Evolutionary conservation across 257 asterid genomes (phyloP).

Genomic region (Ocimum tenuiflorum): DNA sequence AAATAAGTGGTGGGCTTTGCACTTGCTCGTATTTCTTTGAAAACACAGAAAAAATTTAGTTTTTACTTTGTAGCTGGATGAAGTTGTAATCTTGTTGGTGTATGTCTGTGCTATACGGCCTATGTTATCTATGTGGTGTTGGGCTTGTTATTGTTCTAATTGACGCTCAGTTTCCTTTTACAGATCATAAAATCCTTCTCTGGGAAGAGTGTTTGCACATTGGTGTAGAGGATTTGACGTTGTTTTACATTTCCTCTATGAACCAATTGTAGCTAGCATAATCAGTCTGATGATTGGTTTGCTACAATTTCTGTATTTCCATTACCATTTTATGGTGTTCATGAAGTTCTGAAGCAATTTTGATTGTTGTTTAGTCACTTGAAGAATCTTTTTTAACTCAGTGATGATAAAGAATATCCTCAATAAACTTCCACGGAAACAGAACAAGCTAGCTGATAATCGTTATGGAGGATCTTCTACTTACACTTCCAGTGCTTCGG

Average conservation of each 20-base stretch:
- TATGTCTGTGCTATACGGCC: not conserved
- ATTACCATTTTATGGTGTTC: slow-evolving; percentile 9
- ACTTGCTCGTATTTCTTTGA: not conserved
- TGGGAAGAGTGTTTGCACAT: slow-evolving; percentile 10
- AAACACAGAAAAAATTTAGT: not conserved
- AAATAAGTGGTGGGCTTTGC: slow-evolving; percentile 9
- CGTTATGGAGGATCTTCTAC: slow-evolving; percentile 57
- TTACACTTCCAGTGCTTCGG: slow-evolving; percentile 35
- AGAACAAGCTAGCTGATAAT: slow-evolving; percentile 47
- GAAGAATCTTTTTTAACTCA: slow-evolving; percentile 22
- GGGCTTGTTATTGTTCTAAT: slow-evolving; percentile 11
- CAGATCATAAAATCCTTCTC: slow-evolving; percentile 35
- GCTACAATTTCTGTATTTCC: not conserved
- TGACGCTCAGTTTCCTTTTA: slow-evolving; percentile 9
- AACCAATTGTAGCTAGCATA: not conserved
- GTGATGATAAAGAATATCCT: slow-evolving; percentile 69
- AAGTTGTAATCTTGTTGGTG: no score
- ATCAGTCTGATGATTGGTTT: slow-evolving; percentile 18
- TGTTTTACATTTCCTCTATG: not conserved
- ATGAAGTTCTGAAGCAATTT: slow-evolving; percentile 11
- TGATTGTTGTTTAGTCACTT: slow-evolving; percentile 19
- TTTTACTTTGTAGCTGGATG: slow-evolving; percentile 5
- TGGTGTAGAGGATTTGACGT: slow-evolving; percentile 7
- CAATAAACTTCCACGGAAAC: slow-evolving; percentile 68
- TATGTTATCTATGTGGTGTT: not conserved